Evolutionary conservation across 208 protist species (phyloP).

Genomic region (Trypanosoma boissoni): DNA sequence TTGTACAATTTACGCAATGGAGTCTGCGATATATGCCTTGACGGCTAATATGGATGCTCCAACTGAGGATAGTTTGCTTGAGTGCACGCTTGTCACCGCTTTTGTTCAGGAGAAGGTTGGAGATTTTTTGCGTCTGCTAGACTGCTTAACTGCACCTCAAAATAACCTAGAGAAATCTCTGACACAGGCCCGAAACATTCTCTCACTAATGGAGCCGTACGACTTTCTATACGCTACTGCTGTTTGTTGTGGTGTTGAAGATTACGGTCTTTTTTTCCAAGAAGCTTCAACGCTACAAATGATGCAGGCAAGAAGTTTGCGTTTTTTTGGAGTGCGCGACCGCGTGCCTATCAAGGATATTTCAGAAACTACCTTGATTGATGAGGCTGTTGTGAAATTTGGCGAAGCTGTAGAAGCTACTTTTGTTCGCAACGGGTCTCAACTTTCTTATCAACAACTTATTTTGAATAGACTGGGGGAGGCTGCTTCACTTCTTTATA

Average conservation of each 20-base stretch:
- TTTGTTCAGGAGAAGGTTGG: constrained; percentile 62
- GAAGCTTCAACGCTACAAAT: constrained; percentile 81
- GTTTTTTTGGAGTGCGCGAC: constrained; percentile 59
- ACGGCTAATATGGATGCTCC: constrained; percentile 78
- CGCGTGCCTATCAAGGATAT: constrained; percentile 67
- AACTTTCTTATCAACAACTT: constrained; percentile 70
- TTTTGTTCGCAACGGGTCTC: constrained; percentile 73
- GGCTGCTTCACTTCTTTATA: constrained; percentile 71
- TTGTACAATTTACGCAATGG: constrained; percentile 81
- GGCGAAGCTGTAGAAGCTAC: constrained; percentile 73
- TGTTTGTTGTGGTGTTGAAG: constrained; percentile 82
- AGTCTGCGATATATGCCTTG: constrained; percentile 78
- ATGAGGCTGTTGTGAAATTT: constrained; percentile 77
- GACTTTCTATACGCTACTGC: constrained; percentile 79
- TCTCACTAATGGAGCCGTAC: constrained; percentile 62
- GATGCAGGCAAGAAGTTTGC: constrained; percentile 61
- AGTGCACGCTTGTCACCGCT: constrained; percentile 57
- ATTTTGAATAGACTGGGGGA: constrained; percentile 82
- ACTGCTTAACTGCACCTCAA: constrained; percentile 50
- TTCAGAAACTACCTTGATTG: constrained; percentile 52
- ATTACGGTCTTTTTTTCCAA: constrained; percentile 83
- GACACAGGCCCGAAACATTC: constrained; percentile 34
- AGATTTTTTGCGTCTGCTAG: constrained; percentile 55
- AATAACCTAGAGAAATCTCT: constrained; percentile 52
- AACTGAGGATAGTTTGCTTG: constrained; percentile 77